phyloP scores from a whole-genome alignment of 2,329 filamentous ascomycete species.

The Fusarium sambucinum region DNA sequence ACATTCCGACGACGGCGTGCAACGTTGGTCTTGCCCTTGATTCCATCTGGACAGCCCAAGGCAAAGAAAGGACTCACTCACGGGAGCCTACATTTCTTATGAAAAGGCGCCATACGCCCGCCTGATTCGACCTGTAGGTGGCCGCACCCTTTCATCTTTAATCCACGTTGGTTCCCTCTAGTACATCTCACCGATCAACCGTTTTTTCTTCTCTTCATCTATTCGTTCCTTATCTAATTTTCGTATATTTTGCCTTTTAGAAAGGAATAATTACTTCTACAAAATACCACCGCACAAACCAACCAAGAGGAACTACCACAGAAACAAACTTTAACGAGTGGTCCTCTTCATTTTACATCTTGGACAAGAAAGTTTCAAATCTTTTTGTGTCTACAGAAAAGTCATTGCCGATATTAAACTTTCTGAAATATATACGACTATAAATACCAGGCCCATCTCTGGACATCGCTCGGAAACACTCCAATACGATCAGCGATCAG shows the following conservation, averaged over 20 bases:
- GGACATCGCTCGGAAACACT: conserved; percentile 16
- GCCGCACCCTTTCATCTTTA: conserved; percentile 9
- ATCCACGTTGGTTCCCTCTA: neutral
- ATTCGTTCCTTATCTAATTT: neutral
- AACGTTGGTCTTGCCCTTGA: conserved; percentile 45
- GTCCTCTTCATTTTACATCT: neutral
- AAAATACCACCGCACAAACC: conserved; percentile 15
- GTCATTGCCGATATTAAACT: neutral
- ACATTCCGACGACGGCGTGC: conserved; percentile 47
- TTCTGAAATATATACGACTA: conserved; percentile 25
- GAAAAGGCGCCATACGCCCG: conserved; percentile 40
- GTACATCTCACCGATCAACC: conserved; percentile 15
- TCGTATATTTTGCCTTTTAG: neutral
- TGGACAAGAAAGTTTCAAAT: neutral
- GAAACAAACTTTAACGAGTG: neutral
- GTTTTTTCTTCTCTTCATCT: conserved; percentile 13
- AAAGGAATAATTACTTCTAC: conserved; percentile 1
- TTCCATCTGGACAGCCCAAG: conserved; percentile 23
- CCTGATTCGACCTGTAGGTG: conserved; percentile 31
- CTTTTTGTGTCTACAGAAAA: conserved; percentile 1
- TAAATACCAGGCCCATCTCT: conserved; percentile 14
- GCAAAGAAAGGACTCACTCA: conserved; percentile 7
- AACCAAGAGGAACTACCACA: neutral
- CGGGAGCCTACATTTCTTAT: conserved; percentile 47
- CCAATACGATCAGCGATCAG: conserved; percentile 10